A percentile compares a stretch with the other conserved stretches of the same genome.
Evolutionary conservation across 805 yeast genomes (phyloP).

Genomic region (Candida boleticola): DNA sequence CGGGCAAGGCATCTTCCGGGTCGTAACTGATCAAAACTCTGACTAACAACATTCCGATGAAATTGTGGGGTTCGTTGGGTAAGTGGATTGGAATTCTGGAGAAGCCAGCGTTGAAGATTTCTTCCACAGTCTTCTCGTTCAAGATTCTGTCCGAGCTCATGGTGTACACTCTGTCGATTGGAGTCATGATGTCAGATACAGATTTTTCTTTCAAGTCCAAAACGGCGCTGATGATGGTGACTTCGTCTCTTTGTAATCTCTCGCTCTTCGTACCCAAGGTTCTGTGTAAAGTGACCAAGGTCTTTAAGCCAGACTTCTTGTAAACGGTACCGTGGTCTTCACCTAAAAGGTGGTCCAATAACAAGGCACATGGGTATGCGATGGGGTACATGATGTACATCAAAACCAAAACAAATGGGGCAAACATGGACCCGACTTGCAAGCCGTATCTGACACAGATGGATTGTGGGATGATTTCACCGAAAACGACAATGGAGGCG

Average conservation of each 20-base stretch:
- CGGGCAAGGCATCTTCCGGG: slow-evolving; percentile 93
- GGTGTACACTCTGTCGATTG: slow-evolving; percentile 84
- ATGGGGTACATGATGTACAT: slow-evolving; percentile 92
- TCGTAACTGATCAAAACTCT: slow-evolving; percentile 91
- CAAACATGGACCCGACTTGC: slow-evolving; percentile 83
- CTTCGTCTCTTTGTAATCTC: slow-evolving; percentile 90
- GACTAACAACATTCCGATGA: slow-evolving; percentile 92
- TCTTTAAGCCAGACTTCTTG: slow-evolving; percentile 88
- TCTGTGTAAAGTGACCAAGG: slow-evolving; percentile 87
- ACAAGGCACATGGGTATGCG: slow-evolving; percentile 83
- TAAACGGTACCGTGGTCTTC: slow-evolving; percentile 96
- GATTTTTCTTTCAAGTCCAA: slow-evolving; percentile 89
- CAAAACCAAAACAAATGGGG: slow-evolving; percentile 80
- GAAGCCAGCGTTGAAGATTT: slow-evolving; percentile 90
- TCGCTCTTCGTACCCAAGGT: slow-evolving; percentile 70
- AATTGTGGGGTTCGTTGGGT: slow-evolving; percentile 85
- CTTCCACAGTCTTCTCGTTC: slow-evolving; percentile 82
- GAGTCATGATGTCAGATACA: slow-evolving; percentile 89
- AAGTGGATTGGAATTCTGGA: slow-evolving; percentile 91
- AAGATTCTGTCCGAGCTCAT: slow-evolving; percentile 79
- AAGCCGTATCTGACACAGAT: slow-evolving; percentile 91
- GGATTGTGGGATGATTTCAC: slow-evolving; percentile 95
- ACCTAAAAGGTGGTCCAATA: slow-evolving; percentile 81
- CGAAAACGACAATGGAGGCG: slow-evolving; percentile 87
- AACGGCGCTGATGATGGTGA: slow-evolving; percentile 91